Conservation (phyloP, 2,329 filamentous ascomycete genomes). For the Fonsecaea erecta region DNA sequence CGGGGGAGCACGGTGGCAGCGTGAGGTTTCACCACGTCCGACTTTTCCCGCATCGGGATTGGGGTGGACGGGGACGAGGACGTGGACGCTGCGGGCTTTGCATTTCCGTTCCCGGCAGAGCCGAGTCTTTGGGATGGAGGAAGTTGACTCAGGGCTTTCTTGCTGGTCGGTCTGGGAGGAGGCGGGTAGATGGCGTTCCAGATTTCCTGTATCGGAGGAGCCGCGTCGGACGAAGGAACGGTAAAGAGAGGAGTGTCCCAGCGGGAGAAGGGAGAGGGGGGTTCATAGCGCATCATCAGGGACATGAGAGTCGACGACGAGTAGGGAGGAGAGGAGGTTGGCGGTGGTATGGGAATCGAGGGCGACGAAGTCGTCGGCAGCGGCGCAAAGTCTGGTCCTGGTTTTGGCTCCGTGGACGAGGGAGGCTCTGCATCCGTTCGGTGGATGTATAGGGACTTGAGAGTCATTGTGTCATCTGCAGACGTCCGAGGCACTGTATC, state of each 20-base stretch:
- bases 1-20: conserved; percentile 50
- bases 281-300: conserved; percentile 69
- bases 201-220: conserved; percentile 62
- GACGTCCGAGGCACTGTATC: neutral
- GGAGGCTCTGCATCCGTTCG: neutral
- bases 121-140: neutral
- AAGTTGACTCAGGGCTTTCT: conserved; percentile 33
- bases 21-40: conserved; percentile 45
- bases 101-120: conserved; percentile 27
- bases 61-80: conserved; percentile 34
- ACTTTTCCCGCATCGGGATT: conserved; percentile 34
- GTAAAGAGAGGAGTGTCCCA: conserved; percentile 71
- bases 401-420: neutral
- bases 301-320: conserved; percentile 64
- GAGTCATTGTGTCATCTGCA: conserved; percentile 33
- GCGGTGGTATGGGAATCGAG: conserved; percentile 30
- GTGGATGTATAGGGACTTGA: conserved; percentile 38
- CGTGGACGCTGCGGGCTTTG: conserved; percentile 21
- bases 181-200: conserved; percentile 59
- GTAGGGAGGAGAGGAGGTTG: conserved; percentile 49
- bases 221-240: conserved; percentile 60
- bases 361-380: neutral
- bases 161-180: conserved; percentile 30
- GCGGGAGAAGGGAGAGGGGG: conserved; percentile 67
- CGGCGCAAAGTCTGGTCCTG: neutral